A percentile compares a stretch with the other conserved stretches of the same genome.
Conservation (phyloP, 2,329 filamentous ascomycete genomes). For the Cercospora sp. region DNA sequence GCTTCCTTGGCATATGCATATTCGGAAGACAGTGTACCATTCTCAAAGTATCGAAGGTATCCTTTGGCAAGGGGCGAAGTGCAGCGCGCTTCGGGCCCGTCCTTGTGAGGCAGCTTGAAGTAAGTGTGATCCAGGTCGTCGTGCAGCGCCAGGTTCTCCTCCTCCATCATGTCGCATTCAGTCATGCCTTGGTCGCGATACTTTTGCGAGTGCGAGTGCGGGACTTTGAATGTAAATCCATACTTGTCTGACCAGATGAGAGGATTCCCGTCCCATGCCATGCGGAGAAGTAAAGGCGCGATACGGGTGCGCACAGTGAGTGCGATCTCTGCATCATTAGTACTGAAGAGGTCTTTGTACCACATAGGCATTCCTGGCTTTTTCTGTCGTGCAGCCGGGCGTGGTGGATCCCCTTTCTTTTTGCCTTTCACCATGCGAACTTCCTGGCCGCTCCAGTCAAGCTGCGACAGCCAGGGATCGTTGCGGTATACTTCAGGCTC, state of each 20-base stretch:
- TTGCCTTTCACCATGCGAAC: conserved; percentile 89
- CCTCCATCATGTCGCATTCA: conserved; percentile 73
- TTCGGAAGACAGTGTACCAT: conserved; percentile 81
- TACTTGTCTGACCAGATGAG: conserved; percentile 90
- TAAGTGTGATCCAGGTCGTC: conserved; percentile 69
- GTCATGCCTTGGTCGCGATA: conserved; percentile 73
- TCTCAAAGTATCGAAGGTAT: conserved; percentile 88
- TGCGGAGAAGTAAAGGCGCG: conserved; percentile 76
- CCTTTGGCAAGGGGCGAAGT: conserved; percentile 86
- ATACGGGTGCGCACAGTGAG: conserved; percentile 85
- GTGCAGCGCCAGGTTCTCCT: conserved; percentile 65
- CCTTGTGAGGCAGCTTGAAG: conserved; percentile 95
- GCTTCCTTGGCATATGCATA: conserved; percentile 91
- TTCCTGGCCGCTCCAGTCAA: conserved; percentile 95
- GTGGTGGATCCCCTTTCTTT: conserved; percentile 76
- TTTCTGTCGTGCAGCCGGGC: conserved; percentile 81
- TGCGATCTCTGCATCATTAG: conserved; percentile 66
- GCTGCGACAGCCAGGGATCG: conserved; percentile 88
- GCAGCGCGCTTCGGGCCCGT: conserved; percentile 83
- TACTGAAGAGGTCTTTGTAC: conserved; percentile 88
- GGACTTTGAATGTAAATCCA: conserved; percentile 89
- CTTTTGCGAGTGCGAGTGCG: conserved; percentile 59
- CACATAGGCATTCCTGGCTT: conserved; percentile 91
- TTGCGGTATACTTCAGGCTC: conserved; percentile 68
- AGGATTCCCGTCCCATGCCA: conserved; percentile 87